phyloP scores from a whole-genome alignment of 139 green algal species.

The Ettlia oleoabundans region DNA sequence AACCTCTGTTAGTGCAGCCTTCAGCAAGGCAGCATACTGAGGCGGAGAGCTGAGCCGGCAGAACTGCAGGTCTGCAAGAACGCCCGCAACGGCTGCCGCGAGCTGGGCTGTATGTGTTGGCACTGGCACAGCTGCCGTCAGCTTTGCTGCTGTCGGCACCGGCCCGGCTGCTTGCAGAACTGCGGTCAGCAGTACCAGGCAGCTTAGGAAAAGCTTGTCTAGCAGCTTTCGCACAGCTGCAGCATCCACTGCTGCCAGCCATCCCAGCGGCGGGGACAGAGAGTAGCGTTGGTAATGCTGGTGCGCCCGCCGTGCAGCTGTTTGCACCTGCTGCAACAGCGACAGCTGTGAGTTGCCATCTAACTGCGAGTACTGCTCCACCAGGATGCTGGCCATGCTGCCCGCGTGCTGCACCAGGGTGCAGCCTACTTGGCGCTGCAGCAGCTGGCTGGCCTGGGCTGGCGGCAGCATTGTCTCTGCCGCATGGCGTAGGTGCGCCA shows the following conservation, averaged over 20 bases:
- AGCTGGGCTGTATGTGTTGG: not conserved
- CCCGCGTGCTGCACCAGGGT: constrained; percentile 22
- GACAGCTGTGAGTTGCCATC: not conserved
- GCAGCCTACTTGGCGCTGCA: constrained; percentile 1
- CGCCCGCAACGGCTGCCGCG: constrained; percentile 19
- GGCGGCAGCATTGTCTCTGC: not conserved
- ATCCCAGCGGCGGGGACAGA: not conserved
- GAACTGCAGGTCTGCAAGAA: constrained; percentile 51
- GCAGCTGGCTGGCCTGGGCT: not conserved
- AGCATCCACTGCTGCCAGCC: constrained; percentile 30
- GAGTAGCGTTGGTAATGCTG: constrained; percentile 30
- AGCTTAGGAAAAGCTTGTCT: constrained; percentile 10
- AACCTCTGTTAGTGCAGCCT: constrained; percentile 24
- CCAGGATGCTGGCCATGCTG: constrained; percentile 3
- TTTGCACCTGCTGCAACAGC: constrained; percentile 9
- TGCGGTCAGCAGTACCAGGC: not conserved
- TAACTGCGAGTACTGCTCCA: not conserved
- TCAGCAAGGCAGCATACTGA: constrained; percentile 39
- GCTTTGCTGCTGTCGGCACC: not conserved
- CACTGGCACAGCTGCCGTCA: not conserved
- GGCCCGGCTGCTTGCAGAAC: not conserved
- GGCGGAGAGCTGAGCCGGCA: constrained; percentile 32
- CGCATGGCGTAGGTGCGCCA: not conserved
- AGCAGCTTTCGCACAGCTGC: constrained; percentile 13
- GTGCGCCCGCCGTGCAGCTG: not conserved